Evolutionary conservation across 1,284 basidiomycete genomes (phyloP).

Genomic region (Xanthoconium separans): DNA sequence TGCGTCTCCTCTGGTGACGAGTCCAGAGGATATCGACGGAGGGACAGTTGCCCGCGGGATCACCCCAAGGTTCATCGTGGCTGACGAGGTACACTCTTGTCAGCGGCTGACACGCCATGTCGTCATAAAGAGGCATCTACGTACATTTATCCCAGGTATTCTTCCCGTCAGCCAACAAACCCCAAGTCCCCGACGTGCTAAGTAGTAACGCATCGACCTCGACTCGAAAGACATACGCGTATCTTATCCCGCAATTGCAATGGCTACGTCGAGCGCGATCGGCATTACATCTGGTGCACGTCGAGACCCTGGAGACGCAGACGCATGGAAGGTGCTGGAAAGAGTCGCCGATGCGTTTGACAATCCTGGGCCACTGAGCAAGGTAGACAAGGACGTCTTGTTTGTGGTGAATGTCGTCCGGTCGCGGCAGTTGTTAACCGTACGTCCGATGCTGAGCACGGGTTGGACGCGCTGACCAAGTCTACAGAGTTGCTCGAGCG

Average conservation of each 20-base stretch:
- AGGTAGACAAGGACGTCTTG: constrained; percentile 18
- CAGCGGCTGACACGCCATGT: constrained; percentile 17
- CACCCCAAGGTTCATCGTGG: too few species aligned
- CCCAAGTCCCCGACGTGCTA: not conserved
- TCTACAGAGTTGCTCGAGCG: constrained; percentile 17
- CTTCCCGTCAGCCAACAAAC: constrained; percentile 9
- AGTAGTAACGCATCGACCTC: too few species aligned
- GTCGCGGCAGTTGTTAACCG: constrained; percentile 18
- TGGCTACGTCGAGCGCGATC: constrained; percentile 5
- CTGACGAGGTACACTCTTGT: not conserved
- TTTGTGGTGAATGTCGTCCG: constrained; percentile 26
- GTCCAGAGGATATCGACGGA: too few species aligned
- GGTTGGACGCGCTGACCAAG: too few species aligned
- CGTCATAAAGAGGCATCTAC: not conserved
- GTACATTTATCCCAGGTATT: not conserved
- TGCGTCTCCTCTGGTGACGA: too few species aligned
- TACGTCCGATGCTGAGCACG: constrained; percentile 7
- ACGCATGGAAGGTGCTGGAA: constrained; percentile 24
- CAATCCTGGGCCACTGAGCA: constrained; percentile 17
- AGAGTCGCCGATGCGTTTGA: constrained; percentile 33
- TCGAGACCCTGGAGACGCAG: constrained; percentile 17
- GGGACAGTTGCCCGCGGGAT: too few species aligned
- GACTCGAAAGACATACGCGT: not conserved
- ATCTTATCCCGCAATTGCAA: not conserved
- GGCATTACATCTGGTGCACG: not conserved